Evolutionary conservation across 305 asterid species (phyloP), one percentile per base, ranked within the genome.

Genomic region (Ajuga reptans): DNA sequence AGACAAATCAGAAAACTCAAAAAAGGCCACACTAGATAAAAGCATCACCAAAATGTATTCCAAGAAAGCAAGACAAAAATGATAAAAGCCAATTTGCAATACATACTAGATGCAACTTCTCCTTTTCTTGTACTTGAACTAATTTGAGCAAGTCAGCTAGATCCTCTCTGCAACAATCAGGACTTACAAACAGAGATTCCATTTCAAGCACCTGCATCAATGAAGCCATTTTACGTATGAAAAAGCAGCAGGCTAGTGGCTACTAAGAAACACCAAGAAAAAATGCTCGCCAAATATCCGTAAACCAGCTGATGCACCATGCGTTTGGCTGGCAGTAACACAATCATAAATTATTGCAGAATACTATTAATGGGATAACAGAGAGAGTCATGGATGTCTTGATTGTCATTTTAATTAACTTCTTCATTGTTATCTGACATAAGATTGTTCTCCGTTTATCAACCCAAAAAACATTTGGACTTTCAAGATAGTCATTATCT

Each of bases 71-170:
- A 58, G 43, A 61, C 52, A 39, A 56, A n/a, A 58, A 56, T 37
- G 61, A 36, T 8, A 54, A 41, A 63, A 73, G 67, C 55, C 36
- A 64, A 33, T 37, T 27, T 62, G 50, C 5, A 71, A 39, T 24
- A 57, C 82, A 60, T 86, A 92, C 98, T 76, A 88, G 74, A 67
- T 92, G 85, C 81, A 92, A 80, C 82, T 92, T 92, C 84, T 84
- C 87, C 85, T 92, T 92, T 77, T 92, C 98, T 68, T 82, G 85
- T 59, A 78, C 82, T 83, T 92, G 98, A 78, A 90, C 84, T 39
- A 95, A 91, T 84, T 80, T 84, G 59, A 92, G 89, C 78, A 92
- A 62, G 55, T 43, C 55, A 71, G 96, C 89, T 71, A 90, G 80
- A 83, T 92, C 98, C 74, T 83, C 93, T 69, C 97, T 84, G 84